These are phyloP conservation scores for Aquilaria malaccensis DNA, from an alignment of 345 rosid species.

Conservation along the genomic window DNA sequence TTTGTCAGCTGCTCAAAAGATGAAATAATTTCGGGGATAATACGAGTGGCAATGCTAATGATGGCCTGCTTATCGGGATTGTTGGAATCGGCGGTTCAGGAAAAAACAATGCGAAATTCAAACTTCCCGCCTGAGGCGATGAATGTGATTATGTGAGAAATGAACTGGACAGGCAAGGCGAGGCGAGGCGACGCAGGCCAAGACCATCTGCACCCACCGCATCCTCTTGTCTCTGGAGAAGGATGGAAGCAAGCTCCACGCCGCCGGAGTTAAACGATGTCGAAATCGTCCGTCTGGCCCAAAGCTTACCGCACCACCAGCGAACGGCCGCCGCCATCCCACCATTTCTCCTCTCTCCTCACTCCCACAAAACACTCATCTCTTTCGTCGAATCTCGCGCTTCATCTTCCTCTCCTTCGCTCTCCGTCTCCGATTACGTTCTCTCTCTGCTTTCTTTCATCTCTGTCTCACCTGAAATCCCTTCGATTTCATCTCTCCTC, in stretches of 20 bases:
- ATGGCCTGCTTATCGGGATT: no score
- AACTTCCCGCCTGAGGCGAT: slow-evolving; percentile 1
- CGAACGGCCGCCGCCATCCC: slow-evolving; percentile 32
- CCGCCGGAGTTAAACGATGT: slow-evolving; percentile 35
- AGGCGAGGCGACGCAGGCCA: no score
- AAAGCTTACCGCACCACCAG: slow-evolving; percentile 21
- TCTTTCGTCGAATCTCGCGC: slow-evolving; percentile 51
- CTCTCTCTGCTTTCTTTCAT: slow-evolving; percentile 56
- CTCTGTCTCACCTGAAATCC: slow-evolving; percentile 40
- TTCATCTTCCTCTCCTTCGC: slow-evolving; percentile 44
- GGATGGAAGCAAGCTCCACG: slow-evolving; percentile 20
- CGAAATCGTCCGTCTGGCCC: slow-evolving; percentile 53
- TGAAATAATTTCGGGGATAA: no score
- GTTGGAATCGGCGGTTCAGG: background rate
- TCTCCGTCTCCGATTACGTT: slow-evolving; percentile 48
- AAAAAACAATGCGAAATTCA: background rate
- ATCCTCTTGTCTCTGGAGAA: slow-evolving; percentile 1
- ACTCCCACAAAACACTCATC: slow-evolving; percentile 41
- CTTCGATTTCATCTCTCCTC: slow-evolving; percentile 44
- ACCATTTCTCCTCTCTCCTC: slow-evolving; percentile 39
- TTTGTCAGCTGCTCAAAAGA: no score
- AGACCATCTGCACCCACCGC: no score
- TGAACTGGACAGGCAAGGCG: no score
- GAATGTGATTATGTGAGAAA: no score
- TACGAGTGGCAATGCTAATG: no score